Conservation (phyloP, 306 rosid genomes). For the Cucumis sativus region Cucumber_9930_V3 NC_026661.2:16449501-16450000, state of each 20-base stretch:
- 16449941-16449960: background rate
- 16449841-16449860: constrained; percentile 95
- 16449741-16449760: background rate
- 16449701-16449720: background rate
- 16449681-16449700: background rate
- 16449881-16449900: constrained; percentile 40
- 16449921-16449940: background rate
- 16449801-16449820: constrained; percentile 68
- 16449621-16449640: background rate
- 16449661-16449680: background rate
- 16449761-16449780: background rate
- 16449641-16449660: background rate
- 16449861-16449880: constrained; percentile 83
- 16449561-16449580: too few species aligned
- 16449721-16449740: background rate
- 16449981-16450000: constrained; percentile 6
- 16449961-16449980: background rate
- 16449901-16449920: constrained; percentile 10
- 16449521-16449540: too few species aligned
- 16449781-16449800: background rate
- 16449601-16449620: too few species aligned
- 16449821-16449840: constrained; percentile 78
- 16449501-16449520: too few species aligned
- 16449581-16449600: too few species aligned
- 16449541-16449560: too few species aligned